Percentiles rank a stretch among this genome's conserved stretches.
These are phyloP conservation scores for Metschnikowia colocasiae DNA, from an alignment of 805 yeast genomes.

Conservation along the genomic window DNA sequence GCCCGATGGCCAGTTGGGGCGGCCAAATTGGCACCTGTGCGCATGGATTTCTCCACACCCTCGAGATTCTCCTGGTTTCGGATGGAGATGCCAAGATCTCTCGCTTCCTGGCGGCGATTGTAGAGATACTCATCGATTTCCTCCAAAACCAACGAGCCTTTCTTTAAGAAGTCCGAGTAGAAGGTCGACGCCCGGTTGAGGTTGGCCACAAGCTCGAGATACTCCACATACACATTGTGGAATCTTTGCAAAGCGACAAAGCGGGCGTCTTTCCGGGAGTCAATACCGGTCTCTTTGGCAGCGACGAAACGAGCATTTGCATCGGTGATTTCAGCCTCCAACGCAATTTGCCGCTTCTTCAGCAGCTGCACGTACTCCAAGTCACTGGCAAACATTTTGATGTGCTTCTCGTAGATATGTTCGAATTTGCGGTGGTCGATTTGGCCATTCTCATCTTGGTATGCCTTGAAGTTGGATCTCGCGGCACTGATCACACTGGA, in stretches of 20 bases:
- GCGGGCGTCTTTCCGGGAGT: slow-evolving; percentile 33
- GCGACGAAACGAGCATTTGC: slow-evolving; percentile 14
- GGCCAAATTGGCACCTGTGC: slow-evolving; percentile 5
- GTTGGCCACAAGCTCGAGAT: slow-evolving; percentile 54
- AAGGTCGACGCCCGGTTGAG: slow-evolving; percentile 67
- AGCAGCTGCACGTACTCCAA: slow-evolving; percentile 41
- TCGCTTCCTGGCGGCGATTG: slow-evolving; percentile 49
- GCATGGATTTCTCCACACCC: slow-evolving; percentile 15
- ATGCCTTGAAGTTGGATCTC: slow-evolving; percentile 22
- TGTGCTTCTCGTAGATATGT: slow-evolving; percentile 37
- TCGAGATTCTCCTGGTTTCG: slow-evolving; percentile 13
- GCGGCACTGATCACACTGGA: slow-evolving; percentile 52
- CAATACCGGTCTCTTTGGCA: slow-evolving; percentile 7
- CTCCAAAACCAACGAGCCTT: slow-evolving; percentile 41
- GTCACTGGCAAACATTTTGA: slow-evolving; percentile 49
- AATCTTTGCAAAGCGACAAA: slow-evolving; percentile 49
- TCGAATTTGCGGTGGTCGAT: slow-evolving; percentile 34
- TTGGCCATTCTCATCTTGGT: slow-evolving; percentile 17
- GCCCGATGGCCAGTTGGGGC: slow-evolving; percentile 13
- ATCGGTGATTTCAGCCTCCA: slow-evolving; percentile 19
- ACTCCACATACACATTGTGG: slow-evolving; percentile 49
- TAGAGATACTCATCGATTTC: slow-evolving; percentile 53
- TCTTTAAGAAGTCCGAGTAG: slow-evolving; percentile 57
- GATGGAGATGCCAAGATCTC: slow-evolving; percentile 40
- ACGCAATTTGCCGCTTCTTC: slow-evolving; percentile 25